These are phyloP conservation scores for Raddia guianensis DNA, from an alignment of 176 grass and related monocot species.

Conservation along the genomic window DNA sequence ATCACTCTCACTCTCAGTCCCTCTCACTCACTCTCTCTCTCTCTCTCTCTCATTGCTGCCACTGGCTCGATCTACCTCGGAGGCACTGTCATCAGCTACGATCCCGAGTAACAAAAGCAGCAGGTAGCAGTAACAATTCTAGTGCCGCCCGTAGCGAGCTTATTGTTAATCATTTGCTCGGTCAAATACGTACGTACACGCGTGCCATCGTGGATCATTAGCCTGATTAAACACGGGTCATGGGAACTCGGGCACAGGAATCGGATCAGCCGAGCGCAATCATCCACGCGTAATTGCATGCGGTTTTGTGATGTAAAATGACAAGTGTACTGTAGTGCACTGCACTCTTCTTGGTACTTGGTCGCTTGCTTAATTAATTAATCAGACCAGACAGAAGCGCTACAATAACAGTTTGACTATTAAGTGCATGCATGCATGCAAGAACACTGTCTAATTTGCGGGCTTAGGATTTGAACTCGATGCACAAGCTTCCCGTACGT, in stretches of 20 bases:
- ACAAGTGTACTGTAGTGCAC: not conserved
- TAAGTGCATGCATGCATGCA: not conserved
- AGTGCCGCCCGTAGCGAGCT: not conserved
- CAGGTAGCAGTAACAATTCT: not conserved
- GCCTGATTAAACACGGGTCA: constrained; percentile 1
- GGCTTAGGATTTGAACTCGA: constrained; percentile 37
- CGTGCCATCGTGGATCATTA: constrained; percentile 9
- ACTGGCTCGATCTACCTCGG: not conserved
- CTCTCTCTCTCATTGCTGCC: not conserved
- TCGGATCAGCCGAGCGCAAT: not conserved
- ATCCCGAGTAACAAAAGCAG: constrained; percentile 17
- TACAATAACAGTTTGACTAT: constrained; percentile 40
- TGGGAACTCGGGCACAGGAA: constrained; percentile 43
- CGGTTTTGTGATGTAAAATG: constrained; percentile 17
- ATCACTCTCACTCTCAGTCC: not conserved
- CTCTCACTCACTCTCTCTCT: not conserved
- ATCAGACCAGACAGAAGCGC: constrained; percentile 27
- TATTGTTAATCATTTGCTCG: constrained; percentile 34
- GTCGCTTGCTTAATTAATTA: constrained; percentile 35
- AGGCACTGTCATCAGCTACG: not conserved
- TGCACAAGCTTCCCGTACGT: no score
- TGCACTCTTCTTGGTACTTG: constrained; percentile 51
- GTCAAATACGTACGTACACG: constrained; percentile 24
- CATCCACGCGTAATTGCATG: constrained; percentile 31
- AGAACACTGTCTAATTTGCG: constrained; percentile 31